Conservation (phyloP, 2,329 filamentous ascomycete genomes). For the Fusarium sp. region DNA sequence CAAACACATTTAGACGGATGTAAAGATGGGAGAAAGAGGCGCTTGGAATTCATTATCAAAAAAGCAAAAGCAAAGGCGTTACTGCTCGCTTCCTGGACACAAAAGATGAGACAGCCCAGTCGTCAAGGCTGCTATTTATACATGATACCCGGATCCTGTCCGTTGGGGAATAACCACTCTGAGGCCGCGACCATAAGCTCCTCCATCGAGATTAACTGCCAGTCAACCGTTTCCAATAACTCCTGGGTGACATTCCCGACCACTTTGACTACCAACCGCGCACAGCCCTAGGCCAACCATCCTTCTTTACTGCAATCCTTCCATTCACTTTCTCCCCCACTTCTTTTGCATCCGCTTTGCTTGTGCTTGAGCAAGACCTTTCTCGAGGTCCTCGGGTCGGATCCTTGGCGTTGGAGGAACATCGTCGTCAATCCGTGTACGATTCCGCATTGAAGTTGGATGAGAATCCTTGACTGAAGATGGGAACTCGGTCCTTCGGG, state of each 20-base stretch:
- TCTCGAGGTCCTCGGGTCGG: slow-evolving; percentile 71
- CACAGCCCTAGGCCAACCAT: not conserved
- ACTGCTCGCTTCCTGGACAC: slow-evolving; percentile 43
- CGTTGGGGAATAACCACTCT: slow-evolving; percentile 38
- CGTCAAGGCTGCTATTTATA: slow-evolving; percentile 48
- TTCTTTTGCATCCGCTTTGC: slow-evolving; percentile 54
- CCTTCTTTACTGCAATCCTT: not conserved
- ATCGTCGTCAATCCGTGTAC: slow-evolving; percentile 66
- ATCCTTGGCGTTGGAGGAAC: slow-evolving; percentile 73
- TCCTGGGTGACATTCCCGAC: not conserved
- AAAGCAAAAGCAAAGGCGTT: slow-evolving; percentile 42
- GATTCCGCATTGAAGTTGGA: slow-evolving; percentile 52
- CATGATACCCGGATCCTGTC: slow-evolving; percentile 52
- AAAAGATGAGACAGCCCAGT: slow-evolving; percentile 44
- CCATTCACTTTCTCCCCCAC: slow-evolving; percentile 41
- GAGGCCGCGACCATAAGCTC: slow-evolving; percentile 19
- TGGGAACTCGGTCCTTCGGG: slow-evolving; percentile 73
- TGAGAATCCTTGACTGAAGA: slow-evolving; percentile 66
- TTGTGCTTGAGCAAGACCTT: slow-evolving; percentile 62
- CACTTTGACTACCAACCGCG: slow-evolving; percentile 5
- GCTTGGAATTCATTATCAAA: slow-evolving; percentile 44
- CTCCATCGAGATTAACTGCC: not conserved
- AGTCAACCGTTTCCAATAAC: slow-evolving; percentile 14
- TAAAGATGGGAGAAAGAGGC: slow-evolving; percentile 55
- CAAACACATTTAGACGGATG: slow-evolving; percentile 81